phyloP scores from a whole-genome alignment of 169 alveolate species.

The Plasmodium cynomolgi region DNA sequence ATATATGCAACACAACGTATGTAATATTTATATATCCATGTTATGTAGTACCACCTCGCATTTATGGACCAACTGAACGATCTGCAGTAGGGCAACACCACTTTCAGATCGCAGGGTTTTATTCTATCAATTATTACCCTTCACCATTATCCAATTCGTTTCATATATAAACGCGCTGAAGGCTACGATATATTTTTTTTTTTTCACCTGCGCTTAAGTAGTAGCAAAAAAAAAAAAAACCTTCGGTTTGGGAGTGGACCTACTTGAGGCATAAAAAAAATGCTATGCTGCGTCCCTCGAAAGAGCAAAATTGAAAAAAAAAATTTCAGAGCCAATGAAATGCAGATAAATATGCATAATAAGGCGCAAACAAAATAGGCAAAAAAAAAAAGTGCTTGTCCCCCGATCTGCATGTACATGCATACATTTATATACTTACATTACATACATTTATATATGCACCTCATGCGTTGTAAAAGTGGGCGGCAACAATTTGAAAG shows the following conservation, averaged over 20 bases:
- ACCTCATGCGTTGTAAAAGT: not conserved
- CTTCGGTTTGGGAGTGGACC: not conserved
- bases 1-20: not conserved
- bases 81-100: not conserved
- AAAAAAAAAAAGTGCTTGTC: not conserved
- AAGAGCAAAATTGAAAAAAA: not conserved
- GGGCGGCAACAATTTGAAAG: not conserved
- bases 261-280: not conserved
- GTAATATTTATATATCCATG: not conserved
- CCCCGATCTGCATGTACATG: not conserved
- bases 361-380: not conserved
- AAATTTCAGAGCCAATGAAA: not conserved
- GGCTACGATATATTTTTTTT: not conserved
- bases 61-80: not conserved
- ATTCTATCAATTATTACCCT: not conserved
- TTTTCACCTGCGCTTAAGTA: not conserved
- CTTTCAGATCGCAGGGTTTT: not conserved
- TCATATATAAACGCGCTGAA: not conserved
- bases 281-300: not conserved
- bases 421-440: not conserved
- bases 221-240: too few relatives aligned
- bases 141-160: not conserved
- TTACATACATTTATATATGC: not conserved
- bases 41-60: not conserved
- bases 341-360: not conserved